Percentiles rank a stretch among this genome's conserved stretches.
phyloP scores from a whole-genome alignment of 805 yeast species.

The Pichia gijzeniarum region DNA sequence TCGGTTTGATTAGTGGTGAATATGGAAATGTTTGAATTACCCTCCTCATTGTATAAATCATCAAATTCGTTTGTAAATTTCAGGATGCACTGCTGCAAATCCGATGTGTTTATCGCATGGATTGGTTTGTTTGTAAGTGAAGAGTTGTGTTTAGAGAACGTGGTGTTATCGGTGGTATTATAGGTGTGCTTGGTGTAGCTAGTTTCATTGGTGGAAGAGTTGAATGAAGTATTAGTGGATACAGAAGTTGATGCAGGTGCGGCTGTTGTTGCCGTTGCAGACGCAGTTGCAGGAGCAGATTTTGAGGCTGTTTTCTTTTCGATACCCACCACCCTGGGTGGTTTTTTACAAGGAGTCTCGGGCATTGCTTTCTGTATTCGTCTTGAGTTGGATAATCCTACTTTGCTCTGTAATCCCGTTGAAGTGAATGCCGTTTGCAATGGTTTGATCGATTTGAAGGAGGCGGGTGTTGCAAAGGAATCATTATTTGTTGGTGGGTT shows the following conservation, averaged over 20 bases:
- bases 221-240: constrained; percentile 6
- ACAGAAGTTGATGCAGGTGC: constrained; percentile 3
- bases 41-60: constrained; percentile 19
- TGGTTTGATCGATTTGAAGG: constrained; percentile 71
- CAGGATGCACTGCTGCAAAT: constrained; percentile 35
- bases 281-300: constrained; percentile 9
- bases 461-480: constrained; percentile 37
- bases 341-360: constrained; percentile 58
- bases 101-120: constrained; percentile 32
- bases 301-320: background rate
- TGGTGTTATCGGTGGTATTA: constrained; percentile 5
- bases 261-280: background rate
- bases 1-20: constrained; percentile 20
- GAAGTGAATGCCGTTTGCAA: constrained; percentile 78
- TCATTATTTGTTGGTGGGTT: constrained; percentile 25
- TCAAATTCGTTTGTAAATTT: constrained; percentile 38
- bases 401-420: constrained; percentile 60
- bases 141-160: constrained; percentile 4
- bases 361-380: constrained; percentile 39
- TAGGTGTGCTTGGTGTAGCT: constrained; percentile 4
- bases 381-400: constrained; percentile 37
- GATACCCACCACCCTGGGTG: constrained; percentile 27
- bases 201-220: constrained; percentile 4
- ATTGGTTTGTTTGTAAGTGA: background rate
- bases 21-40: constrained; percentile 21